Conservation (phyloP, 176 grass and related monocot genomes). For the Oryza punctata region DNA sequence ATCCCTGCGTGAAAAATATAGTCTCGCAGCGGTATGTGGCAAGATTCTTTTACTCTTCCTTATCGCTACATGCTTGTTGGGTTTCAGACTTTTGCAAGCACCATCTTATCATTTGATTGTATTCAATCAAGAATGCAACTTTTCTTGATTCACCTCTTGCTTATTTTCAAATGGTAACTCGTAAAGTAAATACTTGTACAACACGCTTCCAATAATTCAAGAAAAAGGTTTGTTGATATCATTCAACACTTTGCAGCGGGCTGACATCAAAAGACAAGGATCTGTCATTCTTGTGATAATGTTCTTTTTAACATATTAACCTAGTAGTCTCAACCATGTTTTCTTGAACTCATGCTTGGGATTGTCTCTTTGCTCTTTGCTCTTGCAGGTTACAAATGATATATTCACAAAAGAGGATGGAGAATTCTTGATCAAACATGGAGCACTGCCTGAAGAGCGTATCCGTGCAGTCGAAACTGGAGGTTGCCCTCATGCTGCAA, state of each 20-base stretch:
- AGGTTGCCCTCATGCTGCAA: conserved; percentile 91
- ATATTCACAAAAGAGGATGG: conserved; percentile 99
- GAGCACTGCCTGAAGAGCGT: conserved; percentile 84
- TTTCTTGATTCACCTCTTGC: neutral
- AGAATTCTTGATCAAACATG: conserved; percentile 90
- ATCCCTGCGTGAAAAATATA: conserved; percentile 81
- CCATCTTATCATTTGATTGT: neutral
- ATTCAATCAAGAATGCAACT: neutral
- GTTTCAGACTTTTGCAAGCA: neutral
- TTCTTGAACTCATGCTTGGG: neutral
- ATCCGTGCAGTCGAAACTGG: conserved; percentile 92
- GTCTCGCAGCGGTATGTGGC: conserved; percentile 87
- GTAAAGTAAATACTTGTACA: neutral
- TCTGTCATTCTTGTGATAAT: neutral
- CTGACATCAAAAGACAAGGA: neutral
- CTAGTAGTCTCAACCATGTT: neutral
- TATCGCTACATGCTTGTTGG: neutral
- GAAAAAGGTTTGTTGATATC: neutral
- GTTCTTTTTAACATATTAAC: neutral
- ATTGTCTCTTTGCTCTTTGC: neutral
- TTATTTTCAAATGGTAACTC: conserved; percentile 6
- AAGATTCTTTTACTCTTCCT: conserved; percentile 16
- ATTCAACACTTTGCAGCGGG: neutral
- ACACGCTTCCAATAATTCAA: neutral
- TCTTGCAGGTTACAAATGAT: conserved; percentile 90